Percentiles rank a stretch among this genome's conserved stretches.
phyloP scores from a whole-genome alignment of 2,329 filamentous ascomycete species.

The Didymella exigua region DNA sequence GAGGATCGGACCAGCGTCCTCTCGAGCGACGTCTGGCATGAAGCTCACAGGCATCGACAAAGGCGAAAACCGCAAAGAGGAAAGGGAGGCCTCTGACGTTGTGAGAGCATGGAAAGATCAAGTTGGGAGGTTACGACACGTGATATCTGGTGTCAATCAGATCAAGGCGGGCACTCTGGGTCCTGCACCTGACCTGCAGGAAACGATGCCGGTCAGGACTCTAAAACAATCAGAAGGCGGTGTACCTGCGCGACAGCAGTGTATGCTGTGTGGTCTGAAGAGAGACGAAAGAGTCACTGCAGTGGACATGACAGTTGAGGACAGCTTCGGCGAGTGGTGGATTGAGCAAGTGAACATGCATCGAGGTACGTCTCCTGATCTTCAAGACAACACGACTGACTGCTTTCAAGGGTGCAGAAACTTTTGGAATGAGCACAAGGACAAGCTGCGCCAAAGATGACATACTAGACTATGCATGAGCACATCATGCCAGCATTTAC shows the following conservation, averaged over 20 bases:
- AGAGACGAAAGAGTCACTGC: slow-evolving; percentile 81
- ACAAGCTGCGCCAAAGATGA: slow-evolving; percentile 70
- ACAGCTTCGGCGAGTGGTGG: slow-evolving; percentile 98
- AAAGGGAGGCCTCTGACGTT: slow-evolving; percentile 81
- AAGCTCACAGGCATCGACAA: slow-evolving; percentile 88
- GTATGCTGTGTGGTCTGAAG: slow-evolving; percentile 85
- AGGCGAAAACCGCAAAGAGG: slow-evolving; percentile 79
- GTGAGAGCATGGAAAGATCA: slow-evolving; percentile 75
- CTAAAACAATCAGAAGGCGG: slow-evolving; percentile 69
- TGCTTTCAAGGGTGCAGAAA: slow-evolving; percentile 68
- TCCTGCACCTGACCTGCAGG: slow-evolving; percentile 71
- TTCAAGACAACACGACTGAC: neutral
- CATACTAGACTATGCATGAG: neutral
- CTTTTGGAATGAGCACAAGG: slow-evolving; percentile 83
- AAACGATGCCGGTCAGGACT: slow-evolving; percentile 70
- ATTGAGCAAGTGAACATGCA: slow-evolving; percentile 69
- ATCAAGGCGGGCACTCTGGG: slow-evolving; percentile 47
- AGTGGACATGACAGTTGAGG: slow-evolving; percentile 77
- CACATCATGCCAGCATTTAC: neutral
- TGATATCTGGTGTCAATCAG: slow-evolving; percentile 70
- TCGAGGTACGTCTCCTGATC: slow-evolving; percentile 60
- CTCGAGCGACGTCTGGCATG: slow-evolving; percentile 75
- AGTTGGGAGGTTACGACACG: slow-evolving; percentile 74
- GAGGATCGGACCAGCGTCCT: slow-evolving; percentile 78
- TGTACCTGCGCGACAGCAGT: slow-evolving; percentile 73